Conservation (phyloP, 805 yeast species). For the Wickerhamiella hasegawae region DNA sequence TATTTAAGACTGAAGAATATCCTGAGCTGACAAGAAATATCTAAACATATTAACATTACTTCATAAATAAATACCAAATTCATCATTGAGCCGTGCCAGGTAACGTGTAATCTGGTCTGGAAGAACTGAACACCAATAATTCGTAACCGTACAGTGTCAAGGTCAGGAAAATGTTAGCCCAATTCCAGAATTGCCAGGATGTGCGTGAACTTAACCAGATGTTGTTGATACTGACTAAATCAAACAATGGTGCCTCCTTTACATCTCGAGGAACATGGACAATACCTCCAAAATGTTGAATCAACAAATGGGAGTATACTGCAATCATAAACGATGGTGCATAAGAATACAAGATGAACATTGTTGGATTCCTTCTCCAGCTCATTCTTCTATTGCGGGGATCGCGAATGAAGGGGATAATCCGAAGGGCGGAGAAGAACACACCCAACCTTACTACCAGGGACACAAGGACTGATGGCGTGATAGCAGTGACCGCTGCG, state of each 20-base stretch:
- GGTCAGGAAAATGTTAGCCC: slow-evolving; percentile 80
- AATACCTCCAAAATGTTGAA: slow-evolving; percentile 40
- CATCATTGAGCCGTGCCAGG: too few relatives aligned
- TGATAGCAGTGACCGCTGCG: slow-evolving; percentile 44
- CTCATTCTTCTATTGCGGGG: slow-evolving; percentile 6
- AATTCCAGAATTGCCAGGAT: slow-evolving; percentile 95
- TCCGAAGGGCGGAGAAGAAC: slow-evolving; percentile 79
- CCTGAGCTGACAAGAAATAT: too few relatives aligned
- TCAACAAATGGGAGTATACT: slow-evolving; percentile 83
- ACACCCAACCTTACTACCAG: slow-evolving; percentile 75
- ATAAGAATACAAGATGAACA: slow-evolving; percentile 53
- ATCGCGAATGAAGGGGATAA: slow-evolving; percentile 53
- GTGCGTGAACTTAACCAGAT: slow-evolving; percentile 25
- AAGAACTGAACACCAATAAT: slow-evolving; percentile 27
- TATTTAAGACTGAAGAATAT: too few relatives aligned
- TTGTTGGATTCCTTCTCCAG: slow-evolving; percentile 7
- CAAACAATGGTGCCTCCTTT: slow-evolving; percentile 7
- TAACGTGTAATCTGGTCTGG: too few relatives aligned
- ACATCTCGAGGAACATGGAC: slow-evolving; percentile 10
- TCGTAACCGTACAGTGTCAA: slow-evolving; percentile 69
- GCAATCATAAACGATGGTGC: slow-evolving; percentile 91
- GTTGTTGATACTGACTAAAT: slow-evolving; percentile 5
- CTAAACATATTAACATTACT: too few relatives aligned
- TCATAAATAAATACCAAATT: too few relatives aligned
- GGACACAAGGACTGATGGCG: slow-evolving; percentile 68